These are phyloP conservation scores for Thinopyrum elongatum DNA, from an alignment of 176 grass and related monocot species.

Conservation along the genomic window DNA sequence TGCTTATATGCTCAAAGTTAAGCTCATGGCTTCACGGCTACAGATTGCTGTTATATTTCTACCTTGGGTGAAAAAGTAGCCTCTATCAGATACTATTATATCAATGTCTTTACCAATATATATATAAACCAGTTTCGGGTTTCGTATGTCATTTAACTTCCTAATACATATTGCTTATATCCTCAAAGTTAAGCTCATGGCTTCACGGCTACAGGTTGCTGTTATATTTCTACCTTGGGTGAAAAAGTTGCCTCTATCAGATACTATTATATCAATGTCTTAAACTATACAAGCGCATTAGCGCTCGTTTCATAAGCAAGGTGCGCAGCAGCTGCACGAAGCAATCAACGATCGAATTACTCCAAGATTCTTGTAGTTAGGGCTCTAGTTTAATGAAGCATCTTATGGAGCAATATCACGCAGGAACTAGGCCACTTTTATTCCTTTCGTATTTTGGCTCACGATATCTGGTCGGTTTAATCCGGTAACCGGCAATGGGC, in stretches of 20 bases:
- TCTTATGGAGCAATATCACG: constrained; percentile 23
- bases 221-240: constrained; percentile 27
- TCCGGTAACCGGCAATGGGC: neutral
- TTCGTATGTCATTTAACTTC: too few species aligned
- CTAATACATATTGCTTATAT: too few species aligned
- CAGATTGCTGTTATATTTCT: constrained; percentile 42
- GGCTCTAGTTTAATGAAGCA: constrained; percentile 29
- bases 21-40: constrained; percentile 29
- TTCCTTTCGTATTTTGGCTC: neutral
- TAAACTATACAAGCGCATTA: constrained; percentile 31
- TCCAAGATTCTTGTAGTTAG: constrained; percentile 25
- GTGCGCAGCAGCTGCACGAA: constrained; percentile 20
- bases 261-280: constrained; percentile 16
- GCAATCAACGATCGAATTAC: constrained; percentile 16
- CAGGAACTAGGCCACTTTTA: neutral
- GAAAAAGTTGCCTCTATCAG: neutral
- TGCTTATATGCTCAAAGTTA: constrained; percentile 25
- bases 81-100: constrained; percentile 16
- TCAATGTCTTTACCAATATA: neutral
- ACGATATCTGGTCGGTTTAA: neutral
- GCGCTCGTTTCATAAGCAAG: constrained; percentile 25
- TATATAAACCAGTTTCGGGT: too few species aligned
- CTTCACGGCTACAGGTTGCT: constrained; percentile 35
- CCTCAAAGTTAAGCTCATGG: constrained; percentile 21
- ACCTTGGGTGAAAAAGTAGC: neutral